phyloP scores from a whole-genome alignment of 192 early-diverging fungal species.

The Chytriomyces sp. region DNA sequence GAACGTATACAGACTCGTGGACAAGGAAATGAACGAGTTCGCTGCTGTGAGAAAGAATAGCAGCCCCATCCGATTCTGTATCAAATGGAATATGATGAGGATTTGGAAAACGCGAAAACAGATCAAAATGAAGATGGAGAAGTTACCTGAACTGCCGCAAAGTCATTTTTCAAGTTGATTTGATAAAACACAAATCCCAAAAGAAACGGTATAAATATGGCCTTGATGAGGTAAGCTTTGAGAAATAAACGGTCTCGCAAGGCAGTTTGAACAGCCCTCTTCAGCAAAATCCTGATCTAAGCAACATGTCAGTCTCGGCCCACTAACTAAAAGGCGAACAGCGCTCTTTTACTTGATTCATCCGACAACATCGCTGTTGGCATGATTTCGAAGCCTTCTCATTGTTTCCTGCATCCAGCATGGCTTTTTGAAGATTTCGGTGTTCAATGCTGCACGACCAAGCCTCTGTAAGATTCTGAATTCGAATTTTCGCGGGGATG shows the following conservation, averaged over 20 bases:
- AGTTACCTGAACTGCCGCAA: constrained; percentile 52
- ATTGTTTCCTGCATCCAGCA: neutral
- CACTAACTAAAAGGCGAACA: too few relatives aligned
- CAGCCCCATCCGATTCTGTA: constrained; percentile 52
- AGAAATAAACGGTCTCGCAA: constrained; percentile 56
- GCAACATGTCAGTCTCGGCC: neutral
- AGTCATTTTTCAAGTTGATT: constrained; percentile 39
- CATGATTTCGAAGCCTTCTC: too few relatives aligned
- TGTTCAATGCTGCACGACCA: constrained; percentile 48
- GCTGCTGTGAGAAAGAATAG: constrained; percentile 53
- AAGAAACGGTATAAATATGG: constrained; percentile 51
- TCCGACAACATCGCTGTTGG: too few relatives aligned
- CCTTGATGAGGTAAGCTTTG: constrained; percentile 47
- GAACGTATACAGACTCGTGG: constrained; percentile 56
- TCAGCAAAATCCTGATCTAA: constrained; percentile 51
- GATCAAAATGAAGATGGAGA: too few relatives aligned
- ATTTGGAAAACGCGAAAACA: neutral
- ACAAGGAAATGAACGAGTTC: constrained; percentile 45
- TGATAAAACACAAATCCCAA: constrained; percentile 59
- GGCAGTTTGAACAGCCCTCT: constrained; percentile 45
- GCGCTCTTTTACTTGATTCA: too few relatives aligned
- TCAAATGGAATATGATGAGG: neutral
- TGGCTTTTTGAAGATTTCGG: constrained; percentile 6
- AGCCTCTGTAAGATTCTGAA: constrained; percentile 29
- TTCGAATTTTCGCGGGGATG: constrained; percentile 1